Evolutionary conservation across 192 early-diverging fungal genomes (phyloP).

Genomic region (Entomortierella chlamydospora): DNA sequence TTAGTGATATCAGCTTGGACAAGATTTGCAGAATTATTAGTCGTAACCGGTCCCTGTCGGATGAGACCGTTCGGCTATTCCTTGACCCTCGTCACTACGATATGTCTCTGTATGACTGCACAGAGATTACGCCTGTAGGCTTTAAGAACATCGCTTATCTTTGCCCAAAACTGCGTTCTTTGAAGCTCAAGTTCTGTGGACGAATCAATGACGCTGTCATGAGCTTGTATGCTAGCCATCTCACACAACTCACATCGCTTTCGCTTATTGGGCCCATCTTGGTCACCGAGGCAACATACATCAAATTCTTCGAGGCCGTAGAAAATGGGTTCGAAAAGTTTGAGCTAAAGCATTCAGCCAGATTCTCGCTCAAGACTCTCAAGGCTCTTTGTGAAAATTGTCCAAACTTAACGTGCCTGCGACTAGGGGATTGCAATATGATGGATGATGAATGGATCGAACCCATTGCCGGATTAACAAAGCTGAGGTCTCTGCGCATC

Average conservation of each 20-base stretch:
- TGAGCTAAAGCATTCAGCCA: constrained; percentile 64
- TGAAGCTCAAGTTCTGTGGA: constrained; percentile 82
- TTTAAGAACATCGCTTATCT: constrained; percentile 71
- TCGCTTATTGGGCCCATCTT: constrained; percentile 80
- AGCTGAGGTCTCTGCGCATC: constrained; percentile 56
- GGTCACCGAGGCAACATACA: constrained; percentile 69
- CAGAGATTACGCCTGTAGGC: constrained; percentile 65
- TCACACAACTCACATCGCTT: constrained; percentile 63
- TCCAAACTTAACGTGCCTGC: constrained; percentile 59
- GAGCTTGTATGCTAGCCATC: constrained; percentile 49
- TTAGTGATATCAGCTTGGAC: constrained; percentile 73
- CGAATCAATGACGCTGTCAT: constrained; percentile 67
- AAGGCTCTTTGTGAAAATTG: constrained; percentile 57
- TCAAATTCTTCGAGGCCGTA: constrained; percentile 63
- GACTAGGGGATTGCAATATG: constrained; percentile 56
- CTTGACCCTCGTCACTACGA: constrained; percentile 66
- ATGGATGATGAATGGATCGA: constrained; percentile 64
- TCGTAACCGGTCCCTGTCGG: constrained; percentile 76
- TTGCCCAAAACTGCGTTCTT: constrained; percentile 67
- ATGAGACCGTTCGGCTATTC: constrained; percentile 76
- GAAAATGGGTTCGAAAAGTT: constrained; percentile 69
- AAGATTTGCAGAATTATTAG: constrained; percentile 83
- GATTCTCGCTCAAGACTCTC: constrained; percentile 66
- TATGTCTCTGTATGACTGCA: constrained; percentile 84
- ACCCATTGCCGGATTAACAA: constrained; percentile 45